phyloP scores from a whole-genome alignment of 2,329 filamentous ascomycete species.

The Zasmidium citrigriseum region DNA sequence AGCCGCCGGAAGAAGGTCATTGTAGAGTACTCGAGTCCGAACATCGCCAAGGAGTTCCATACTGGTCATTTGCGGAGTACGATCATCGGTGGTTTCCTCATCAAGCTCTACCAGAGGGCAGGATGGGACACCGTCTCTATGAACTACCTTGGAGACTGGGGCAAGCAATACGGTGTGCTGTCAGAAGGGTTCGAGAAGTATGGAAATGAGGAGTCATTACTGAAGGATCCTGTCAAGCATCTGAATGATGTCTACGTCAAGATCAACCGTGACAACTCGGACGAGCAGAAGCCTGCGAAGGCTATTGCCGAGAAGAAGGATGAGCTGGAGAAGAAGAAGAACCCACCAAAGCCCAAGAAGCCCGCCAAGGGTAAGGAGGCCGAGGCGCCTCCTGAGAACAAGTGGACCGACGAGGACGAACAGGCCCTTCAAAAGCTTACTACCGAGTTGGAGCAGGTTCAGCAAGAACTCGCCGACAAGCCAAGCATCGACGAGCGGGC shows the following conservation, averaged over 20 bases:
- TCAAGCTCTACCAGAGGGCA: conserved; percentile 67
- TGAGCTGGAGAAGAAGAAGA: conserved; percentile 43
- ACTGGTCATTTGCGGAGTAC: conserved; percentile 74
- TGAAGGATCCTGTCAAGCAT: conserved; percentile 76
- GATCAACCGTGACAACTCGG: conserved; percentile 65
- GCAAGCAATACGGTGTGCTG: conserved; percentile 70
- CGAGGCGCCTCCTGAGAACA: conserved; percentile 25
- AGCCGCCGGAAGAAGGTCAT: conserved; percentile 67
- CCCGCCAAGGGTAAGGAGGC: conserved; percentile 49
- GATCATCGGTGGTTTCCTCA: conserved; percentile 72
- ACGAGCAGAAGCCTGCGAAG: conserved; percentile 67
- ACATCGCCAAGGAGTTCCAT: conserved; percentile 82
- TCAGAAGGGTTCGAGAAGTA: conserved; percentile 75
- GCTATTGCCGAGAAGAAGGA: conserved; percentile 45
- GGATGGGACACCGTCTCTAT: conserved; percentile 72
- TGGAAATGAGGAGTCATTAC: conserved; percentile 70
- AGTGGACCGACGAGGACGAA: conserved; percentile 48
- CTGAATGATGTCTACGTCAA: conserved; percentile 79
- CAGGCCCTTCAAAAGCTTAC: conserved; percentile 50
- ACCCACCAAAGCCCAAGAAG: conserved; percentile 41
- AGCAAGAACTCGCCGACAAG: conserved; percentile 51
- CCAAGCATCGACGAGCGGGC: conserved; percentile 72
- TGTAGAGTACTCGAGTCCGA: conserved; percentile 82
- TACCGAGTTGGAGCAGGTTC: conserved; percentile 49
- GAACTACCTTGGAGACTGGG: conserved; percentile 81